These are phyloP conservation scores for Debaryomyces hansenii DNA, from an alignment of 805 yeast species.

Conservation along the genomic window DNA sequence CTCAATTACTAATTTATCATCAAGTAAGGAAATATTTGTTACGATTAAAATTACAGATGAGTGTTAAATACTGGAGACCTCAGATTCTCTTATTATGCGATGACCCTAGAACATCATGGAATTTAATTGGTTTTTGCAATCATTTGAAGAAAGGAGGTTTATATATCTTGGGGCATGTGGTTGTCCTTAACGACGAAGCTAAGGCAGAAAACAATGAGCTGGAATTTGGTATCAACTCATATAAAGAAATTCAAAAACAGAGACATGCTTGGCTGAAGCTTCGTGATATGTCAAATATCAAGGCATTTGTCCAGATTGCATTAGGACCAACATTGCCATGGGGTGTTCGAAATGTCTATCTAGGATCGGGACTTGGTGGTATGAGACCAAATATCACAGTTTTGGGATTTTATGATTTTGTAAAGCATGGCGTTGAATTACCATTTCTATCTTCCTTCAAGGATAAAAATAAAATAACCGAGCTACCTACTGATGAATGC, in stretches of 20 bases:
- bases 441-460: constrained; percentile 21
- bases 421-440: constrained; percentile 35
- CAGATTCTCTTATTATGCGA: constrained; percentile 87
- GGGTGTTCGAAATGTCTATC: constrained; percentile 90
- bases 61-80: constrained; percentile 98
- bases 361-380: constrained; percentile 97
- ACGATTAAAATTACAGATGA: constrained; percentile 77
- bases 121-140: constrained; percentile 87
- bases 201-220: constrained; percentile 45
- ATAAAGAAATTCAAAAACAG: constrained; percentile 68
- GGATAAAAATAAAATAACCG: constrained; percentile 17
- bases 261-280: constrained; percentile 80
- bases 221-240: constrained; percentile 44
- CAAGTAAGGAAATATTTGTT: constrained; percentile 91
- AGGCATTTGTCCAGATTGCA: constrained; percentile 93
- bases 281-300: constrained; percentile 73
- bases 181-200: constrained; percentile 51
- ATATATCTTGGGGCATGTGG: constrained; percentile 89
- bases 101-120: constrained; percentile 91
- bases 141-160: constrained; percentile 94
- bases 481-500: constrained; percentile 77
- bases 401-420: constrained; percentile 79
- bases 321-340: constrained; percentile 85
- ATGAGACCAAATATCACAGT: constrained; percentile 97
- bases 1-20: constrained; percentile 91